These are phyloP conservation scores for Gastrolobium bilobum DNA, from an alignment of 306 rosid species.

Conservation along the genomic window DNA sequence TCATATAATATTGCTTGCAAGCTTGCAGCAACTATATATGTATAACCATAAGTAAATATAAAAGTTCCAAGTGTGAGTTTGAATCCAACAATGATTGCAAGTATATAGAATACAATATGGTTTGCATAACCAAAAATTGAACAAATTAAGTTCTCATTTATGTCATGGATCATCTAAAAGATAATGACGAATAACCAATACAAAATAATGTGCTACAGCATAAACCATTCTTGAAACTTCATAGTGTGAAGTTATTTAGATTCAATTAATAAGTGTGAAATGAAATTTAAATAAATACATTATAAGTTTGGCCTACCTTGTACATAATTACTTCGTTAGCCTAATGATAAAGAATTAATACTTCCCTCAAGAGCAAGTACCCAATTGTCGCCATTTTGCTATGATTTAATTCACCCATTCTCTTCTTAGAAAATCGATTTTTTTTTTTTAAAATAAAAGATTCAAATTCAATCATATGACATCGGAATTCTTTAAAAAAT, in stretches of 20 bases:
- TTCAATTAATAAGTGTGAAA: slow-evolving; percentile 3
- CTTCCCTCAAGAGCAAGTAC: background rate
- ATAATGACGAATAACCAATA: slow-evolving; percentile 5
- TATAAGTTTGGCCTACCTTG: background rate
- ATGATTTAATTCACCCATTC: background rate
- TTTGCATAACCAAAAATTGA: background rate
- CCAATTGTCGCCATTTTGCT: background rate
- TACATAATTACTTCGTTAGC: background rate
- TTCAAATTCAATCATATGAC: background rate
- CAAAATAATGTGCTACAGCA: background rate
- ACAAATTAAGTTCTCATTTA: background rate
- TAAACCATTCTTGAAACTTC: slow-evolving; percentile 2
- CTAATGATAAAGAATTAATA: background rate
- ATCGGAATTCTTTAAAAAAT: background rate
- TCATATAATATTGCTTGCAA: slow-evolving; percentile 43
- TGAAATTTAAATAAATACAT: background rate
- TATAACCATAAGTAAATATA: background rate
- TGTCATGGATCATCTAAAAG: background rate
- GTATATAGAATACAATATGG: background rate
- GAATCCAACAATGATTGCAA: slow-evolving; percentile 35
- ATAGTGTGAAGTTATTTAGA: background rate
- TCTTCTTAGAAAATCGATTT: background rate
- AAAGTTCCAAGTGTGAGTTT: slow-evolving; percentile 36
- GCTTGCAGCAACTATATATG: slow-evolving; percentile 49
- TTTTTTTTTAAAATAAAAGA: background rate